Evolutionary conservation across 2,329 filamentous ascomycete genomes (phyloP).

Genomic region (Neofusicoccum parvum): DNA sequence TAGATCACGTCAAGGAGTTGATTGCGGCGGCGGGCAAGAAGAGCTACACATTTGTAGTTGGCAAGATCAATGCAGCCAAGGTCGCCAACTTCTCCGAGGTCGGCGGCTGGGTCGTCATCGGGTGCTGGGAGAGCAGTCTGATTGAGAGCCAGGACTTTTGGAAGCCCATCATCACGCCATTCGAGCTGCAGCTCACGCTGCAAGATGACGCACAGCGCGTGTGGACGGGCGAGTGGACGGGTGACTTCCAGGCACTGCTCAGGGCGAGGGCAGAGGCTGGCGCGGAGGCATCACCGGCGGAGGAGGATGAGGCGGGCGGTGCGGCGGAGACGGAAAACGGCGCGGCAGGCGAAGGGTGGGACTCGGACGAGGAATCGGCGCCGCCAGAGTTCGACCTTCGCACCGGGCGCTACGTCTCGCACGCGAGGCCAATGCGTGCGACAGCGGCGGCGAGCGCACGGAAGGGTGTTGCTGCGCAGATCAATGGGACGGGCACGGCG

Average conservation of each 20-base stretch:
- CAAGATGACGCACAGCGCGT: conserved; percentile 73
- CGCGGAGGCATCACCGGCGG: conserved; percentile 24
- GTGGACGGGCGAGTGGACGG: conserved; percentile 89
- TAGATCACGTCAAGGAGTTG: conserved; percentile 70
- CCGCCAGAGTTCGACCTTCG: conserved; percentile 90
- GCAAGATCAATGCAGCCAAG: conserved; percentile 94
- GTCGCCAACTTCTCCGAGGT: conserved; percentile 95
- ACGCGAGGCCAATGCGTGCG: conserved; percentile 69
- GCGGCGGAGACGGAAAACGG: conserved; percentile 24
- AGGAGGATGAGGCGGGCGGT: conserved; percentile 34
- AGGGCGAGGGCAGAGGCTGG: conserved; percentile 33
- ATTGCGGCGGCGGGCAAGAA: conserved; percentile 88
- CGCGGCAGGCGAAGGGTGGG: conserved; percentile 54
- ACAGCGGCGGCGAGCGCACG: conserved; percentile 28
- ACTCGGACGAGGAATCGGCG: conserved; percentile 69
- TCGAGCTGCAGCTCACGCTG: conserved; percentile 81
- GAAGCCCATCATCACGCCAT: conserved; percentile 89
- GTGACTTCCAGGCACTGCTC: conserved; percentile 75
- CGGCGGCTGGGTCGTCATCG: conserved; percentile 94
- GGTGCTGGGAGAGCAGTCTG: conserved; percentile 95
- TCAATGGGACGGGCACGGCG: conserved; percentile 2
- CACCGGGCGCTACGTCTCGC: conserved; percentile 79
- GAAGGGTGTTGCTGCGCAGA: conserved; percentile 8
- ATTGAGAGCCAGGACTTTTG: conserved; percentile 89
- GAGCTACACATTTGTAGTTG: conserved; percentile 93